Base-by-base conservation (phyloP, 192 early-diverging fungal species). In the Phlyctochytrium planicorne region DNA sequence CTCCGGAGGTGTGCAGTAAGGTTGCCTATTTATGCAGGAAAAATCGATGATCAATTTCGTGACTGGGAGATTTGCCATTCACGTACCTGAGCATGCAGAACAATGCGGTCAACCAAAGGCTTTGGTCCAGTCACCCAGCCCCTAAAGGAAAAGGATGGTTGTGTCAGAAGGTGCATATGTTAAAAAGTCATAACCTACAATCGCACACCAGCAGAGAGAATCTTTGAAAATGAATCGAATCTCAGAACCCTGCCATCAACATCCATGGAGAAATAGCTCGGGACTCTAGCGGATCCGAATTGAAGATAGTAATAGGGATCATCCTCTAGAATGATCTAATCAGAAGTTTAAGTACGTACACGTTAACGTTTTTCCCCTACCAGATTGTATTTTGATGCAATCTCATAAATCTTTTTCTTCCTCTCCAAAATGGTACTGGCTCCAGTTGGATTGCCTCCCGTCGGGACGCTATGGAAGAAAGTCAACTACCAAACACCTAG, bases 251-350 rank as follows among this genome's bases (percentile, higher is more conserved):
- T 87, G 1, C 87, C 89, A 69, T 98, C 93, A 4, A 70, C 79
- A 78, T 96, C 94, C 67, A 98, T 80, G 17, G 93, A 94, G n/a
- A 95, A 81, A 71, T 96, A 91, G 0, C 90, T 92, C 1, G 90
- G 87, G 16, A 85, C 66, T 60, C 84, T 84, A 14, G 31, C 27
- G 36, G 78, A 63, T 23, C 53, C 62, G 67, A 81, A 85, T 64
- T 82, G 94, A 33, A 98, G 74, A 60, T 92, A 96, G 67, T 92
- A 96, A 72, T 98, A 98, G 20, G 96, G 95, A 73, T 97, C 96
- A 67, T 98, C 96, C 72, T 98, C 96, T 30, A 96, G 75, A 31
- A 98, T 91, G 20, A 98, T 75, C 61, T 62, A 34, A 34, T 34
- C 40, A 47, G 40, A 47, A 47, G 10, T 6, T 47, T 47, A 20